phyloP scores from a whole-genome alignment of 2,329 filamentous ascomycete species.

The Exophiala sp. region DNA sequence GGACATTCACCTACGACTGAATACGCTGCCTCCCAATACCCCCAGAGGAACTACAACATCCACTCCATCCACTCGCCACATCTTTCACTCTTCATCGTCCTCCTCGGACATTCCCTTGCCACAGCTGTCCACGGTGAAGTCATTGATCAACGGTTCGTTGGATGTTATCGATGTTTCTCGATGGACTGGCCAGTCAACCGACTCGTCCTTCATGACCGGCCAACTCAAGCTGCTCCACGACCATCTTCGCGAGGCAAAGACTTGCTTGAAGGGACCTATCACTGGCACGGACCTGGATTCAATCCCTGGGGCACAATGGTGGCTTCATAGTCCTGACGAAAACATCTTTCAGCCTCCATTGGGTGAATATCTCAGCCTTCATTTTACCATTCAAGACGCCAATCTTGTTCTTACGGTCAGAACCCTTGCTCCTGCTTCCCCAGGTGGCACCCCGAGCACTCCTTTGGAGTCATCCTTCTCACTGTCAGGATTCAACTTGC shows the following conservation, averaged over 20 bases:
- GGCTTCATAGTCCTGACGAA: slow-evolving; percentile 50
- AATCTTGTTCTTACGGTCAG: slow-evolving; percentile 64
- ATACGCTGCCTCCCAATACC: slow-evolving; percentile 53
- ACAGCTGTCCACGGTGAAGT: slow-evolving; percentile 65
- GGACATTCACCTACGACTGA: slow-evolving; percentile 71
- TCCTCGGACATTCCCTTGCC: slow-evolving; percentile 57
- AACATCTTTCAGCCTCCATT: slow-evolving; percentile 61
- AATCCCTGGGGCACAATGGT: slow-evolving; percentile 48
- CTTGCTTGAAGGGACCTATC: slow-evolving; percentile 49
- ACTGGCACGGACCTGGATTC: slow-evolving; percentile 14
- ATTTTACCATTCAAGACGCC: slow-evolving; percentile 64
- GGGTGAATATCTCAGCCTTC: slow-evolving; percentile 64
- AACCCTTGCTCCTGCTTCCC: slow-evolving; percentile 59
- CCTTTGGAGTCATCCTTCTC: slow-evolving; percentile 63
- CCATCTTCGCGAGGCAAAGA: slow-evolving; percentile 54
- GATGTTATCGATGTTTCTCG: slow-evolving; percentile 75
- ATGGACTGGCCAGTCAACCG: slow-evolving; percentile 60
- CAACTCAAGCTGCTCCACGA: slow-evolving; percentile 55
- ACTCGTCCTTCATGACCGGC: slow-evolving; percentile 53
- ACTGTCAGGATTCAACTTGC: slow-evolving; percentile 52
- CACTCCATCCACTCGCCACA: slow-evolving; percentile 46
- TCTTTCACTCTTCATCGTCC: slow-evolving; percentile 49
- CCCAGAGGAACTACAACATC: slow-evolving; percentile 30
- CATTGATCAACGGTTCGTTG: slow-evolving; percentile 74
- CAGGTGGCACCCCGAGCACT: slow-evolving; percentile 52